Percentiles rank a stretch among this genome's conserved stretches.
These are phyloP conservation scores for Fusarium oxysporum DNA, from an alignment of 2,329 filamentous ascomycete species.

Conservation along the genomic window DNA sequence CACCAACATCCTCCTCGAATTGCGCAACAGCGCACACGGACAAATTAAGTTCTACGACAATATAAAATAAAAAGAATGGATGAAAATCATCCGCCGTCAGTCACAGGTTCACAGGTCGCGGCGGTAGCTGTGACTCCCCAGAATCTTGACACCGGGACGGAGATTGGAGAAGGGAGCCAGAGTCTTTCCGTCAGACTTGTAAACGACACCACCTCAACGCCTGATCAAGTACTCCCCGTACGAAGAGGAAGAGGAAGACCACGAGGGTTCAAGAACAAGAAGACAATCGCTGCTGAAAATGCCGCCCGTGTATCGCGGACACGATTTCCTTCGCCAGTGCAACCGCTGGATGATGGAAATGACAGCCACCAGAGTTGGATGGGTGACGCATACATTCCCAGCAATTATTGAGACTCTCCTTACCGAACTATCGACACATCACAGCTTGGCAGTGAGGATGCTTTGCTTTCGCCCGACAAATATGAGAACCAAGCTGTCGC, in stretches of 20 bases:
- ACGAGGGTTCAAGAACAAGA: neutral
- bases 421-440: accelerated
- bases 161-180: neutral
- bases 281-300: neutral
- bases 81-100: neutral
- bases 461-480: neutral
- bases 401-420: neutral
- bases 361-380: neutral
- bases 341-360: neutral
- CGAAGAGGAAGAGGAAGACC: neutral
- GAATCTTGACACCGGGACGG: too few relatives aligned
- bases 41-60: too few relatives aligned
- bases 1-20: accelerated
- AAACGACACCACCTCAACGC: accelerated
- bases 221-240: too few relatives aligned
- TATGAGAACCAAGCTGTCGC: neutral
- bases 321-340: neutral
- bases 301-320: neutral
- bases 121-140: neutral
- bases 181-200: neutral
- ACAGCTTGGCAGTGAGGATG: accelerated
- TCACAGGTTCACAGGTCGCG: too few relatives aligned
- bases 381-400: neutral
- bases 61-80: accelerated
- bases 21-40: accelerated